Percentiles rank a stretch among this genome's conserved stretches.
Conservation (phyloP, 2,329 filamentous ascomycete species). For the Ophiostoma perfectum region DNA sequence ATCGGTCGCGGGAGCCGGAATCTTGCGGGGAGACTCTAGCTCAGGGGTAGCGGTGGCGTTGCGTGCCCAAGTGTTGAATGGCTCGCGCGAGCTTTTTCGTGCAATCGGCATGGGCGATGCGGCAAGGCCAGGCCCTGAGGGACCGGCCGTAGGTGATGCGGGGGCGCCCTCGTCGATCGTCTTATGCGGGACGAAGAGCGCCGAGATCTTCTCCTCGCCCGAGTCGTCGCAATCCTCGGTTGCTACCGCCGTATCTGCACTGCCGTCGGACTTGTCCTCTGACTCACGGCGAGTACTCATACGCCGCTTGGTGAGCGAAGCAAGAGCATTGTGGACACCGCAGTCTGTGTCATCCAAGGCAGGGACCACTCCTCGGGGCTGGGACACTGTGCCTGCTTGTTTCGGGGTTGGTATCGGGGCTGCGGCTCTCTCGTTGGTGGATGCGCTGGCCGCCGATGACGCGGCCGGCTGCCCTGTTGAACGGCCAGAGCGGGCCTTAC, state of each 20-base stretch:
- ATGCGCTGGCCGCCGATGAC: background rate
- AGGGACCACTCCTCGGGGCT: background rate
- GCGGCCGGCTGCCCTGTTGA: background rate
- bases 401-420: constrained; percentile 16
- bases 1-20: constrained; percentile 4
- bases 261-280: constrained; percentile 32
- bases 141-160: constrained; percentile 19
- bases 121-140: constrained; percentile 14
- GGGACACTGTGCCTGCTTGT: background rate
- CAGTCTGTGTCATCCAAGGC: background rate
- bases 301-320: constrained; percentile 16
- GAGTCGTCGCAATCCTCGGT: constrained; percentile 55
- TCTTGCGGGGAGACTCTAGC: constrained; percentile 36
- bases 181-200: constrained; percentile 74
- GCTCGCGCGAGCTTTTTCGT: constrained; percentile 31
- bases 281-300: constrained; percentile 34
- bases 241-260: constrained; percentile 36
- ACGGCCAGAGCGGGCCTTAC: constrained; percentile 7
- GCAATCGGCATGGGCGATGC: constrained; percentile 20
- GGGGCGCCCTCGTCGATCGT: constrained; percentile 41
- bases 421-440: background rate
- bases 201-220: constrained; percentile 80
- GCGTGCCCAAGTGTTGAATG: constrained; percentile 48
- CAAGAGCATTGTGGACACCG: constrained; percentile 1
- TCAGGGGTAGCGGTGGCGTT: constrained; percentile 50